These are phyloP conservation scores for Sporothrix globosa DNA, from an alignment of 2,329 filamentous ascomycete genomes.

Conservation along the genomic window DNA sequence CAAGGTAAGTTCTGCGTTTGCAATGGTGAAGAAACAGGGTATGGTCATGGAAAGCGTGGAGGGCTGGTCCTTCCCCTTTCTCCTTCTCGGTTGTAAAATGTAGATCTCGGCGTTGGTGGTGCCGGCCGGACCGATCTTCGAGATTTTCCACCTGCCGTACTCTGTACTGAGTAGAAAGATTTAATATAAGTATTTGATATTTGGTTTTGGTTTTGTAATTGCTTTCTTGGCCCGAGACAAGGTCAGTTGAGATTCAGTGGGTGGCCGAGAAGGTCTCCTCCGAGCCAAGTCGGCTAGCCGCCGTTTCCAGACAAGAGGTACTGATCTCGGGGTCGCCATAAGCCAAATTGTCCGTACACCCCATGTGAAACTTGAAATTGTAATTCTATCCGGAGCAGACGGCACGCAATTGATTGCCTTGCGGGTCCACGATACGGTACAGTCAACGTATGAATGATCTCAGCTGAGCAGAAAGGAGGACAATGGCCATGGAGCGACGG, in stretches of 20 bases:
- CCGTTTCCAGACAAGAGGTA: not conserved
- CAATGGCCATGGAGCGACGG: too few relatives aligned
- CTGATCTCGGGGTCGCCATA: not conserved
- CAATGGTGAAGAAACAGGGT: not conserved
- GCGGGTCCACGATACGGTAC: slow-evolving; percentile 8
- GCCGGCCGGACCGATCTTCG: not conserved
- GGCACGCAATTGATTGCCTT: not conserved
- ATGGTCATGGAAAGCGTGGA: not conserved
- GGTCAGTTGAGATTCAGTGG: too few relatives aligned
- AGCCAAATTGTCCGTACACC: slow-evolving; percentile 2
- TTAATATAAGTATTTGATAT: not conserved
- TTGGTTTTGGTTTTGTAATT: not conserved
- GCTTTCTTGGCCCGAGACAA: slow-evolving; percentile 2
- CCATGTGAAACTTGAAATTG: not conserved
- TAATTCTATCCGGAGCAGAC: not conserved
- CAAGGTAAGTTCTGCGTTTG: not conserved
- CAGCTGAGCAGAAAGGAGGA: not conserved
- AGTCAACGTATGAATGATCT: too few relatives aligned
- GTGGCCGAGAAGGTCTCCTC: too few relatives aligned
- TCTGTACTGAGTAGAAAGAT: not conserved
- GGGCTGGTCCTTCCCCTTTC: not conserved
- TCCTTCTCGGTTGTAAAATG: slow-evolving; percentile 1
- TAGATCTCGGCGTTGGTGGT: slow-evolving; percentile 12
- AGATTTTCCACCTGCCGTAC: not conserved
- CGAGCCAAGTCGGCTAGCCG: too few relatives aligned